Base-by-base conservation (phyloP, 1,139 yeast species). In the Lodderomyces elongisporus region DNA sequence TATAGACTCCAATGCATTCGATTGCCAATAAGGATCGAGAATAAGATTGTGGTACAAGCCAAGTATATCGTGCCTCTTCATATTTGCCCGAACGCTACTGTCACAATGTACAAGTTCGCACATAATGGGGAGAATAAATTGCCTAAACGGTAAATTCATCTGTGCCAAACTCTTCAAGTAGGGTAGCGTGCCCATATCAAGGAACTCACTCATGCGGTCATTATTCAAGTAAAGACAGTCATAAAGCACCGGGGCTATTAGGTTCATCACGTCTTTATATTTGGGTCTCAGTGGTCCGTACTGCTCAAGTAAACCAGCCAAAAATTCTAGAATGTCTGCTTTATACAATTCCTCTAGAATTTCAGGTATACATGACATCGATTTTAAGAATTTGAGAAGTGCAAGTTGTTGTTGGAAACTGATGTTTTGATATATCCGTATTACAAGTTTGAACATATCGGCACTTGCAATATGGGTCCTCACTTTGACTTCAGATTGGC, bases 21-120 rank as follows among this genome's bases (percentile, higher is more conserved):
- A 75, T 49, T 79, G 85, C 87, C 87, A 80, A 43, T 77, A 74
- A 0, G 83, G 78, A 47, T 80, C 83, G 9, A 66, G 47, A 12
- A 79, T 52, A 10, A 79, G 56, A 17, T 60, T 60, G 28, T 70
- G 56, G 41, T 77, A 77, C 2, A 70, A 62, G 5, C 60, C 56
- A n/a, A 77, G 48, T 3, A 75, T 66, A 23, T 62, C 58, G 38
- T 63, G 46, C 33, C 60, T 56, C 52, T 64, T 49, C 35, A 77
- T 52, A 7, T 52, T 51, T 25, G 48, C 47, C 37, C 74, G 52
- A 27, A 74, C 70, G 30, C 51, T 48, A 21, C 55, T 51, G 30
- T 68, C 66, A 43, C 76, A 66, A 49, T 77, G 63, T 0, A 77
- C 79, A 48, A 81, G 58, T 40, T 79, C 85, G 49, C 84, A 77